Evolutionary conservation across 2,329 filamentous ascomycete genomes (phyloP).

Genomic region (Phyllosticta citribraziliensis): DNA sequence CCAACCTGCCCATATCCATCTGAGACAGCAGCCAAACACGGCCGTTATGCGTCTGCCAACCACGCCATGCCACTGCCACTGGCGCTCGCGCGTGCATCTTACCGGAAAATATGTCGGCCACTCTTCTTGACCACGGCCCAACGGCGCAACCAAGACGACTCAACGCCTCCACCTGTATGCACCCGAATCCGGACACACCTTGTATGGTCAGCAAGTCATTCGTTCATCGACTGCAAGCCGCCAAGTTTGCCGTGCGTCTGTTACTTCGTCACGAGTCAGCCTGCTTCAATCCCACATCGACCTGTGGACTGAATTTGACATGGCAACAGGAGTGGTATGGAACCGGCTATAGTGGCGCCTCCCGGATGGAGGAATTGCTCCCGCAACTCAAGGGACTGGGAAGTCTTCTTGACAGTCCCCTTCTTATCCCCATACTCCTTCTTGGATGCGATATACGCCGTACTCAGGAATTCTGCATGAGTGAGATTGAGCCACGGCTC

Average conservation of each 20-base stretch:
- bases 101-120: background rate
- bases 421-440: background rate
- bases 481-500: background rate
- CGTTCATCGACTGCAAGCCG: background rate
- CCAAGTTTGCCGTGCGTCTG: background rate
- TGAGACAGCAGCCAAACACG: background rate
- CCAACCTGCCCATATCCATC: background rate
- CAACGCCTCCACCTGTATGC: background rate
- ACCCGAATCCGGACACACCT: background rate
- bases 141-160: background rate
- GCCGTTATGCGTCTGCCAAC: background rate
- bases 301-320: background rate
- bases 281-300: background rate
- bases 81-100: background rate
- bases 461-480: background rate
- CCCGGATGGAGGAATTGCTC: background rate
- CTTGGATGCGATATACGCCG: background rate
- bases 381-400: background rate
- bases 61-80: background rate
- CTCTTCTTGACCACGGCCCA: background rate
- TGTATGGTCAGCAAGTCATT: background rate
- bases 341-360: background rate
- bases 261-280: background rate
- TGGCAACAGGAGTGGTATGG: background rate
- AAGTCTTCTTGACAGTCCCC: background rate